phyloP scores from a whole-genome alignment of 2,329 filamentous ascomycete species.

The Metarhizium brunneum region DNA sequence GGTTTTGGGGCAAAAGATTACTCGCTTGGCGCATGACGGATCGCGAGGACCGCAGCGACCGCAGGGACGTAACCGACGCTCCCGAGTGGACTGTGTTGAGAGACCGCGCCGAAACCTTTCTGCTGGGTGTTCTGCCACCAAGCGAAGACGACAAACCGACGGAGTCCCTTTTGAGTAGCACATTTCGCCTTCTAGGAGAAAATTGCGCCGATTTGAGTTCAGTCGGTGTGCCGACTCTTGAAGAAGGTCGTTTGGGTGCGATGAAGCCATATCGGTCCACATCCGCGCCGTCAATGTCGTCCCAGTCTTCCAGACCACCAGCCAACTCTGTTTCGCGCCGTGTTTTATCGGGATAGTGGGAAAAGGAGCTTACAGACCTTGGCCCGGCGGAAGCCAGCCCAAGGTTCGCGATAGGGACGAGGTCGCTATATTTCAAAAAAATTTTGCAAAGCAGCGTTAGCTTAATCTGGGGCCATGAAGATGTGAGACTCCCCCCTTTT shows the following conservation, averaged over 20 bases:
- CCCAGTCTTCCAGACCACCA: slow-evolving; percentile 58
- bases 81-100: slow-evolving; percentile 48
- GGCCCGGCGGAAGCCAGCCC: slow-evolving; percentile 25
- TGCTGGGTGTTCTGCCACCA: slow-evolving; percentile 35
- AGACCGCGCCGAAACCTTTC: slow-evolving; percentile 49
- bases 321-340: slow-evolving; percentile 38
- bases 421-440: slow-evolving; percentile 13
- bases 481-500: not conserved
- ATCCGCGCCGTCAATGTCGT: slow-evolving; percentile 50
- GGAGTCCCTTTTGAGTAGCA: slow-evolving; percentile 29
- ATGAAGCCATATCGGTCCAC: slow-evolving; percentile 65
- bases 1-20: slow-evolving; percentile 52
- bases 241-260: slow-evolving; percentile 28
- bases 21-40: slow-evolving; percentile 47
- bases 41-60: slow-evolving; percentile 44
- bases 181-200: slow-evolving; percentile 36
- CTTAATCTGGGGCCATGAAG: not conserved
- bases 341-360: slow-evolving; percentile 29
- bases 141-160: slow-evolving; percentile 30
- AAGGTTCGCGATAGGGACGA: slow-evolving; percentile 16
- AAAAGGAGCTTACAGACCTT: slow-evolving; percentile 34
- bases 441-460: not conserved
- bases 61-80: slow-evolving; percentile 39
- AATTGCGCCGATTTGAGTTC: slow-evolving; percentile 32
- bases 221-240: slow-evolving; percentile 31